Percentiles rank a stretch among this genome's conserved stretches.
phyloP scores from a whole-genome alignment of 345 rosid genomes.

The Nasturtium officinale region DNA sequence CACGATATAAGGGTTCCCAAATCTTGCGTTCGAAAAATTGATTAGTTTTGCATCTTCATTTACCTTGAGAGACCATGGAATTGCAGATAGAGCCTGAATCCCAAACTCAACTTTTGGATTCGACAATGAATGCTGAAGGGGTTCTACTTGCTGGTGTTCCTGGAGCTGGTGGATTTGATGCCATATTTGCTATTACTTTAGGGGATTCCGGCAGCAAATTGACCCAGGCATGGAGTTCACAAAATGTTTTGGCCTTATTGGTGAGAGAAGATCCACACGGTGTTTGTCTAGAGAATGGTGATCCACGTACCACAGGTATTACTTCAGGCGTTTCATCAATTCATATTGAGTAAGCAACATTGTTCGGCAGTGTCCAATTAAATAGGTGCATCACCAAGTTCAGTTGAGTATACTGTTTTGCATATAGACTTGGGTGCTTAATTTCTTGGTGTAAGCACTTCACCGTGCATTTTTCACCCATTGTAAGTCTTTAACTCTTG shows the following conservation, averaged over 20 bases:
- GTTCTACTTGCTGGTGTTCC: conserved; percentile 93
- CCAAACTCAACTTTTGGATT: conserved; percentile 73
- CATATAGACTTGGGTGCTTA: conserved; percentile 45
- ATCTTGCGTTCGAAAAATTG: not conserved
- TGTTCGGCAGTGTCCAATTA: conserved; percentile 28
- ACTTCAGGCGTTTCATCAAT: conserved; percentile 62
- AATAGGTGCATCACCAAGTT: conserved; percentile 36
- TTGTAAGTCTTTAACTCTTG: conserved; percentile 36
- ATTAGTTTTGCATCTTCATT: conserved; percentile 12
- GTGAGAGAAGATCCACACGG: conserved; percentile 93
- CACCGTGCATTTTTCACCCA: conserved; percentile 36
- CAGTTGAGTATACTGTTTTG: conserved; percentile 41
- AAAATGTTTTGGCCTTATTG: conserved; percentile 73
- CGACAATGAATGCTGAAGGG: conserved; percentile 83
- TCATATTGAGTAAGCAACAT: conserved; percentile 51
- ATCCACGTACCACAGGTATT: conserved; percentile 68
- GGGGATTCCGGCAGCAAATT: conserved; percentile 65
- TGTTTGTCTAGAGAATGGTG: conserved; percentile 74
- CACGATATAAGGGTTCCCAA: conserved; percentile 3
- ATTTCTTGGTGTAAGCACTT: conserved; percentile 37
- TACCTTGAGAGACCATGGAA: conserved; percentile 34
- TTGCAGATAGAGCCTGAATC: conserved; percentile 91
- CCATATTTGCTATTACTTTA: conserved; percentile 72
- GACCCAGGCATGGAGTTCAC: conserved; percentile 69
- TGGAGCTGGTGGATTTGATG: conserved; percentile 98